Evolutionary conservation across 2,329 filamentous ascomycete genomes (phyloP).

Genomic region (Aspergillus cejpii): DNA sequence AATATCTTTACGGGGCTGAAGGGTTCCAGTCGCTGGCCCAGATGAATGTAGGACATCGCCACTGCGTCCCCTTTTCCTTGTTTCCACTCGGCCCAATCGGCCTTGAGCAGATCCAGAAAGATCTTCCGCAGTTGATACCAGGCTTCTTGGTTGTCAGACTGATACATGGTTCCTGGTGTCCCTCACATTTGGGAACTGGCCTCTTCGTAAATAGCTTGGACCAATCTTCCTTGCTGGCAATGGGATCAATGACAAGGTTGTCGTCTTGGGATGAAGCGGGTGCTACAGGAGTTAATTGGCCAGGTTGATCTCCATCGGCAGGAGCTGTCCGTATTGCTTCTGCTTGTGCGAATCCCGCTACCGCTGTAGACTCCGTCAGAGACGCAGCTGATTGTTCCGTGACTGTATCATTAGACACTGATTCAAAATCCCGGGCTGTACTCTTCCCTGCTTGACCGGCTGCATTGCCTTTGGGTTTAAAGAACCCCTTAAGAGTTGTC

Average conservation of each 20-base stretch:
- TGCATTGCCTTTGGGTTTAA: constrained; percentile 54
- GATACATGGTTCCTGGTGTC: constrained; percentile 78
- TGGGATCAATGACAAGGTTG: constrained; percentile 56
- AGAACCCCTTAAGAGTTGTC: constrained; percentile 69
- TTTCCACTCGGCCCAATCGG: constrained; percentile 79
- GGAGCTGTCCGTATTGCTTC: not conserved
- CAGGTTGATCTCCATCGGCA: not conserved
- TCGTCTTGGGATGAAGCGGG: constrained; percentile 29
- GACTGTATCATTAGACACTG: not conserved
- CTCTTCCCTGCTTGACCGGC: not conserved
- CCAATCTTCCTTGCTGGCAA: constrained; percentile 75
- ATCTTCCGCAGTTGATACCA: constrained; percentile 67
- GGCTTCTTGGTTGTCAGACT: constrained; percentile 79
- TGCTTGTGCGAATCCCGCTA: not conserved
- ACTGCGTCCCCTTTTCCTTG: constrained; percentile 76
- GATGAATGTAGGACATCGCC: constrained; percentile 81
- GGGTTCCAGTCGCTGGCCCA: constrained; percentile 59
- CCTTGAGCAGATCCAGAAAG: constrained; percentile 63
- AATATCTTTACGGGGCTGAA: constrained; percentile 4
- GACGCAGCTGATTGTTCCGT: not conserved
- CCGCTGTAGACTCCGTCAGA: not conserved
- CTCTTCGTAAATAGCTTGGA: constrained; percentile 72
- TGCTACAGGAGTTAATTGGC: constrained; percentile 5
- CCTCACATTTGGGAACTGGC: constrained; percentile 68
- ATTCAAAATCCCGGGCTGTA: not conserved